Evolutionary conservation across 2,329 filamentous ascomycete species (phyloP).

Genomic region (Penicillium sp.): DNA sequence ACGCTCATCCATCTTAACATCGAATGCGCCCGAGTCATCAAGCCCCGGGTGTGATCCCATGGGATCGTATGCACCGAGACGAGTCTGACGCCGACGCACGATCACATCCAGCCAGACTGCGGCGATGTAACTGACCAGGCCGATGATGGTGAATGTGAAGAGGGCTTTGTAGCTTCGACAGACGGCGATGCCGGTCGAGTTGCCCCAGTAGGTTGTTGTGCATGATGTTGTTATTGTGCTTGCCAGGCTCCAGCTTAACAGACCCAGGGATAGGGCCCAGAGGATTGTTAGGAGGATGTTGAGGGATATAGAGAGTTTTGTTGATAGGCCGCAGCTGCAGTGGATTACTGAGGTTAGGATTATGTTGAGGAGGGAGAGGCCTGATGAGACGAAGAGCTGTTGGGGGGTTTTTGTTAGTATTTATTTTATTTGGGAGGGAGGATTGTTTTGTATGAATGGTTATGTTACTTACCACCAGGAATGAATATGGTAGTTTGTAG

Average conservation of each 20-base stretch:
- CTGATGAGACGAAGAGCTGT: constrained; percentile 53
- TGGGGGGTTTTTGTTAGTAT: background rate
- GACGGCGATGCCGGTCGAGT: constrained; percentile 55
- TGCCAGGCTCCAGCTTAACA: constrained; percentile 56
- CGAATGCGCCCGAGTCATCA: constrained; percentile 30
- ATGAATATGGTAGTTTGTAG: constrained; percentile 59
- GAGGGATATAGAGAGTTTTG: constrained; percentile 51
- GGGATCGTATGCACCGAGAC: constrained; percentile 50
- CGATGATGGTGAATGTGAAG: constrained; percentile 57
- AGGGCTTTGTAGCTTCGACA: constrained; percentile 61
- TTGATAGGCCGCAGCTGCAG: constrained; percentile 53
- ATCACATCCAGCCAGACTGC: constrained; percentile 53
- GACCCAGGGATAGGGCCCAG: constrained; percentile 53
- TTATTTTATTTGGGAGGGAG: too few relatives aligned
- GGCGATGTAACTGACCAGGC: constrained; percentile 47
- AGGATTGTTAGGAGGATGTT: constrained; percentile 52
- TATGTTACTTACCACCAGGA: constrained; percentile 52
- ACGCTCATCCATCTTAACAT: constrained; percentile 38
- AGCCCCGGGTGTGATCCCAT: constrained; percentile 38
- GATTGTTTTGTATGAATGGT: background rate
- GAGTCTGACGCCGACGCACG: constrained; percentile 47
- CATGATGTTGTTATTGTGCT: constrained; percentile 55
- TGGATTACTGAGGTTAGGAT: constrained; percentile 53
- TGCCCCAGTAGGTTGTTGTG: constrained; percentile 53
- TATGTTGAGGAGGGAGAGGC: constrained; percentile 54